A percentile compares a stretch with the other conserved stretches of the same genome.
These are phyloP conservation scores for Polygonum aviculare DNA, from an alignment of 148 eudicot genomes.

Conservation along the genomic window DNA sequence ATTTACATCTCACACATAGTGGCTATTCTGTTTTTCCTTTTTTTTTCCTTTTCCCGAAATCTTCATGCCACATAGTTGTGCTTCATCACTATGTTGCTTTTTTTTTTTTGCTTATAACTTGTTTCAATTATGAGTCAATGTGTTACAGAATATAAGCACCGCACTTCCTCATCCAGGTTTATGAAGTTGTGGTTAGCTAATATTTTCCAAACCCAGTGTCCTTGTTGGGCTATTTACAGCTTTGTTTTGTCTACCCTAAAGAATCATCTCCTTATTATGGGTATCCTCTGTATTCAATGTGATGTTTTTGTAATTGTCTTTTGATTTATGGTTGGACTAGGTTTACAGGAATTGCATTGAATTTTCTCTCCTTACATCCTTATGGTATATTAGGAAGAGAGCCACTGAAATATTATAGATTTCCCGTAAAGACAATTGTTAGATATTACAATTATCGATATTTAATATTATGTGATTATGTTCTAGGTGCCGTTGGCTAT, in stretches of 20 bases:
- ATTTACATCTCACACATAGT: not conserved
- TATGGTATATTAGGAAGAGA: not conserved
- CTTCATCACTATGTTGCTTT: not conserved
- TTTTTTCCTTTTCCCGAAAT: not conserved
- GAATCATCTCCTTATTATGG: not conserved
- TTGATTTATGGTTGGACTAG: not conserved
- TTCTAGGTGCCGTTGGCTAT: constrained; percentile 64
- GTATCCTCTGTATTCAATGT: not conserved
- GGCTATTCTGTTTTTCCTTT: not conserved
- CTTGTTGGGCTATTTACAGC: not conserved
- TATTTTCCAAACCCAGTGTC: not conserved
- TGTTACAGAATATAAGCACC: not conserved
- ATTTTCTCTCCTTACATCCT: not conserved
- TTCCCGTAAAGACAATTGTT: not conserved
- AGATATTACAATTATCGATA: not conserved
- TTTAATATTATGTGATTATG: not conserved
- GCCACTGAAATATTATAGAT: not conserved
- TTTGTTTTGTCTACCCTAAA: not conserved
- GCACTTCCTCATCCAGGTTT: not conserved
- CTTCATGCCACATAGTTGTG: not conserved
- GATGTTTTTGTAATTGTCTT: not conserved
- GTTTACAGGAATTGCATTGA: not conserved
- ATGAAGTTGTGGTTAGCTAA: not conserved
- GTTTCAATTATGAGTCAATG: not conserved
- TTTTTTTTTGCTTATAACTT: not conserved